Evolutionary conservation across 2,329 filamentous ascomycete species (phyloP).

Genomic region (Colletotrichum phormii): DNA sequence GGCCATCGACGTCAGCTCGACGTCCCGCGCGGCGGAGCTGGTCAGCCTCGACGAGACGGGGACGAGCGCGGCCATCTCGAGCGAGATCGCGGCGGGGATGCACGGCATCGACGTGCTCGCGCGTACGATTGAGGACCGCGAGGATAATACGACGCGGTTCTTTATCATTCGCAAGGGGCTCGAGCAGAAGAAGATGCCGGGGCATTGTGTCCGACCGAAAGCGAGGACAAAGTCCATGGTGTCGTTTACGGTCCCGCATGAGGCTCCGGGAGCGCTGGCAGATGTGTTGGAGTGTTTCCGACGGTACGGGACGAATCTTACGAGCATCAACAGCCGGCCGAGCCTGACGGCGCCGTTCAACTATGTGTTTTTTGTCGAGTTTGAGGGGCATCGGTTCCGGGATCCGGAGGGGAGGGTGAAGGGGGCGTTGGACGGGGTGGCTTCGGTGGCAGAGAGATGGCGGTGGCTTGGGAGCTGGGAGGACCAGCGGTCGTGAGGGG

Average conservation of each 20-base stretch:
- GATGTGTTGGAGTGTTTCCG: slow-evolving; percentile 85
- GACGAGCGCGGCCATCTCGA: slow-evolving; percentile 81
- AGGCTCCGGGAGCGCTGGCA: slow-evolving; percentile 83
- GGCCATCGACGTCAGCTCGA: slow-evolving; percentile 85
- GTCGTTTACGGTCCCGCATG: slow-evolving; percentile 85
- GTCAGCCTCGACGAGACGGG: slow-evolving; percentile 70
- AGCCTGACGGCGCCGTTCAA: slow-evolving; percentile 82
- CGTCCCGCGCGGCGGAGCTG: slow-evolving; percentile 85
- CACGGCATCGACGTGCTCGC: slow-evolving; percentile 78
- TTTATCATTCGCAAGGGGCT: slow-evolving; percentile 68
- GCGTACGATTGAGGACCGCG: slow-evolving; percentile 76
- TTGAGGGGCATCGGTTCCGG: slow-evolving; percentile 70
- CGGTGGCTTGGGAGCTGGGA: slow-evolving; percentile 80
- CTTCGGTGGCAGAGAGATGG: slow-evolving; percentile 68
- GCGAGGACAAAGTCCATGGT: slow-evolving; percentile 76
- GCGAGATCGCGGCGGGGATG: slow-evolving; percentile 76
- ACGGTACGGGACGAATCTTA: slow-evolving; percentile 79
- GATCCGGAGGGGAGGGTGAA: slow-evolving; percentile 70
- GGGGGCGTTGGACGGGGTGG: slow-evolving; percentile 69
- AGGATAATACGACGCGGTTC: slow-evolving; percentile 84
- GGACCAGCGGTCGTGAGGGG: slow-evolving; percentile 52
- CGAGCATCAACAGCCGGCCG: slow-evolving; percentile 89
- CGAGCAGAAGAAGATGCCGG: slow-evolving; percentile 30
- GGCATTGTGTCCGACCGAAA: slow-evolving; percentile 25
- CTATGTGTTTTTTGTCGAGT: slow-evolving; percentile 96